phyloP scores from a whole-genome alignment of 176 grass and related monocot species.

The Pontederia paniculata region DNA sequence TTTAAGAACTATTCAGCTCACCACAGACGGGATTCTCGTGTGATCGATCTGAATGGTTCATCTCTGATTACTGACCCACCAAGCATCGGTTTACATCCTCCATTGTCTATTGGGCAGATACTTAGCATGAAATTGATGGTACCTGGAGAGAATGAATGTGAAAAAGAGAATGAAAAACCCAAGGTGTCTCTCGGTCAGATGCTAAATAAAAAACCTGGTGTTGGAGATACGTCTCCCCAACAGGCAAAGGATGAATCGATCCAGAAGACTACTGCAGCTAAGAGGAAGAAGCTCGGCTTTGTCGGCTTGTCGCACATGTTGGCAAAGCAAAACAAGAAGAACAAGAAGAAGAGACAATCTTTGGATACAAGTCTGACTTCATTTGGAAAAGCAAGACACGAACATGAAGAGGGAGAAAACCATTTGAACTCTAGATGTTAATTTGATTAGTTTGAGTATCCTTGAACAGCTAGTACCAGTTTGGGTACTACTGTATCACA shows the following conservation, averaged over 20 bases:
- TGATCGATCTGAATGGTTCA: constrained; percentile 10
- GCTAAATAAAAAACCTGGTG: constrained; percentile 45
- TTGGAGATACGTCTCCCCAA: not conserved
- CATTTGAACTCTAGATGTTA: no score
- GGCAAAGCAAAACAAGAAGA: constrained; percentile 56
- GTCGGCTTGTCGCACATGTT: constrained; percentile 49
- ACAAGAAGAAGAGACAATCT: constrained; percentile 72
- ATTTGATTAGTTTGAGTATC: no score
- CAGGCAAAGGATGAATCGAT: constrained; percentile 16
- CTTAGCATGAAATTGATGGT: constrained; percentile 75
- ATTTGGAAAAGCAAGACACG: no score
- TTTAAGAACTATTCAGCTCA: constrained; percentile 48
- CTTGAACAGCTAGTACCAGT: no score
- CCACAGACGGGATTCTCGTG: constrained; percentile 12
- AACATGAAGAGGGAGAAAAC: no score
- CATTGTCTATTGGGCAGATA: constrained; percentile 89
- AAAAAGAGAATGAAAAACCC: constrained; percentile 29
- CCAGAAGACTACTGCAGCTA: constrained; percentile 26
- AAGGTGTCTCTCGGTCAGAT: constrained; percentile 74
- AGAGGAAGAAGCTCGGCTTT: constrained; percentile 74
- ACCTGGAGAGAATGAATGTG: constrained; percentile 43
- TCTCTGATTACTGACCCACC: constrained; percentile 29
- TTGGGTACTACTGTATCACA: no score
- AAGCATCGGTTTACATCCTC: constrained; percentile 30
- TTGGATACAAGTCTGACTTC: constrained; percentile 2